Conservation (phyloP, 129 eudicot species). For the Escallonia herrerae region DNA sequence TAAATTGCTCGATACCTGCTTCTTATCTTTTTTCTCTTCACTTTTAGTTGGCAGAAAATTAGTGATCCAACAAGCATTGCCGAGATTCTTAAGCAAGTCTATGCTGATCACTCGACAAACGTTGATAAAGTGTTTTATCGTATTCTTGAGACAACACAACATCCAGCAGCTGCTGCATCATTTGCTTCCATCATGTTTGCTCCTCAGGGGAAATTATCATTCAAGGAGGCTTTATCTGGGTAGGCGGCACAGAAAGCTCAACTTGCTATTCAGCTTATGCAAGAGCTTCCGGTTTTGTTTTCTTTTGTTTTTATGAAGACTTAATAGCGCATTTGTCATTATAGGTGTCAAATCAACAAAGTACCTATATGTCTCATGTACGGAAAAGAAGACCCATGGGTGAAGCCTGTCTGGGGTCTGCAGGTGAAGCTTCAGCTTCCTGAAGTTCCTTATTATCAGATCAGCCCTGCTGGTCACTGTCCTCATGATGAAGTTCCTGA, state of each 20-base stretch:
- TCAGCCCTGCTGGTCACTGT: conserved; percentile 98
- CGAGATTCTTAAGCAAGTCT: conserved; percentile 79
- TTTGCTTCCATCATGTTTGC: conserved; percentile 94
- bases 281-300: neutral
- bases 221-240: conserved; percentile 78
- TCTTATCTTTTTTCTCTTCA: neutral
- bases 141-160: conserved; percentile 64
- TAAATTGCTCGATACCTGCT: neutral
- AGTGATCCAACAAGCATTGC: conserved; percentile 81
- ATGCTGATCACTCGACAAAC: conserved; percentile 85
- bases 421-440: conserved; percentile 81
- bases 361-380: conserved; percentile 82
- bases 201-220: conserved; percentile 67
- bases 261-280: neutral
- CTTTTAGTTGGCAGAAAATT: conserved; percentile 79
- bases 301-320: neutral
- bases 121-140: conserved; percentile 78
- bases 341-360: conserved; percentile 55
- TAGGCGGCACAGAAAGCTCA: conserved; percentile 7
- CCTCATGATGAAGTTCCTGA: conserved; percentile 99
- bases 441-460: conserved; percentile 84
- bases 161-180: conserved; percentile 94
- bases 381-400: conserved; percentile 99
- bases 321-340: neutral
- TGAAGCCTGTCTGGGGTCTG: conserved; percentile 82